Percentiles rank a stretch among this genome's conserved stretches.
These are phyloP conservation scores for Lactarius pseudohatsudake DNA, from an alignment of 768 basidiomycete species.

Conservation along the genomic window DNA sequence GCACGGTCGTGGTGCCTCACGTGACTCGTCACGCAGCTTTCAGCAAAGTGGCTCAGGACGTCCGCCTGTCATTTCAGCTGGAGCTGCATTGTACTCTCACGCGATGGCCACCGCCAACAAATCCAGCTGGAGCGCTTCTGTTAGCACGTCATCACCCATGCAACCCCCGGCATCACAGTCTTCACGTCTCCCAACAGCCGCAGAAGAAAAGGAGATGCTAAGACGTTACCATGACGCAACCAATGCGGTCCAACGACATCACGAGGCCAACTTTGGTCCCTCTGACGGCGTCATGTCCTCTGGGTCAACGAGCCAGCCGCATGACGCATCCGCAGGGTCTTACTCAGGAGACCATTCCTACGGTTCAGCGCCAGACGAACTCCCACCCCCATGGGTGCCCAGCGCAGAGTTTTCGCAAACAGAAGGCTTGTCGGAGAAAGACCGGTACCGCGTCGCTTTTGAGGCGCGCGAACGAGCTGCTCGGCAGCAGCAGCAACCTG, in stretches of 20 bases:
- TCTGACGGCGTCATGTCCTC: slow-evolving; percentile 31
- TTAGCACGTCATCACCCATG: slow-evolving; percentile 25
- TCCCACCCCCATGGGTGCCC: slow-evolving; percentile 30
- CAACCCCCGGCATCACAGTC: slow-evolving; percentile 27
- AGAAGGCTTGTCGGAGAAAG: slow-evolving; percentile 57
- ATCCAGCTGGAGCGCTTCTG: slow-evolving; percentile 15
- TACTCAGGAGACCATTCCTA: not conserved
- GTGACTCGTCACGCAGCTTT: slow-evolving; percentile 23
- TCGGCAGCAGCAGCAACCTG: slow-evolving; percentile 29
- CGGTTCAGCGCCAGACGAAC: slow-evolving; percentile 17
- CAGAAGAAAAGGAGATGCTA: slow-evolving; percentile 36
- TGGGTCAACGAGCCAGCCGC: slow-evolving; percentile 13
- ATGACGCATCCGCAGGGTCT: not conserved
- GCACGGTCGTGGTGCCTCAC: slow-evolving; percentile 21
- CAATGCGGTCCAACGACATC: slow-evolving; percentile 31
- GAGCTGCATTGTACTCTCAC: slow-evolving; percentile 45
- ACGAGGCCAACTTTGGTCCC: slow-evolving; percentile 26
- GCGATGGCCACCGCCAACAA: slow-evolving; percentile 44
- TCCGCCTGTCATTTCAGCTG: slow-evolving; percentile 38
- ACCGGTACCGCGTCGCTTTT: slow-evolving; percentile 58
- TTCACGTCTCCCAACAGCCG: slow-evolving; percentile 24
- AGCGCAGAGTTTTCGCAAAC: slow-evolving; percentile 24
- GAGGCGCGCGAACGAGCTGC: slow-evolving; percentile 67
- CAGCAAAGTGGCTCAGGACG: slow-evolving; percentile 28
- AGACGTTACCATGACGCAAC: slow-evolving; percentile 36